Conservation (phyloP, 2,329 filamentous ascomycete species). For the Calonectria pseudoreteaudii region DNA sequence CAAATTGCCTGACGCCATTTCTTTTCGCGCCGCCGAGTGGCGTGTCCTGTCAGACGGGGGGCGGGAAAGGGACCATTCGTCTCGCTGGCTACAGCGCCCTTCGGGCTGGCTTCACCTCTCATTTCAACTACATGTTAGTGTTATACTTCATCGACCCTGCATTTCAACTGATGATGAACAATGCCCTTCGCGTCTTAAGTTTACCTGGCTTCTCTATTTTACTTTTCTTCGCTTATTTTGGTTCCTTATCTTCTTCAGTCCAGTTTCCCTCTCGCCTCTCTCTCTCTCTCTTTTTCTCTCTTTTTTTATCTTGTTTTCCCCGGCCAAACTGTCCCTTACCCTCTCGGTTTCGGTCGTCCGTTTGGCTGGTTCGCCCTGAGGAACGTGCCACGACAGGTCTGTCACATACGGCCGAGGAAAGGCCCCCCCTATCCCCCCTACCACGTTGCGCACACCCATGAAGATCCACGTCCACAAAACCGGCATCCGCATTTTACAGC, state of each 20-base stretch:
- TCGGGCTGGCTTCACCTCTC: not conserved
- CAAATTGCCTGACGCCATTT: slow-evolving; percentile 35
- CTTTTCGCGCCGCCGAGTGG: slow-evolving; percentile 30
- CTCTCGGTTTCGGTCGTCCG: slow-evolving; percentile 4
- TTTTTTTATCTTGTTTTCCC: not conserved
- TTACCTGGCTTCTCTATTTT: not conserved
- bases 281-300: too few relatives aligned
- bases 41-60: slow-evolving; percentile 32
- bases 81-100: slow-evolving; percentile 9
- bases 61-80: not conserved
- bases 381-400: slow-evolving; percentile 13
- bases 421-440: slow-evolving; percentile 5
- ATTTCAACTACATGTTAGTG: not conserved
- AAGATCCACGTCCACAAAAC: not conserved
- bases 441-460: not conserved
- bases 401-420: slow-evolving; percentile 14
- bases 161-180: not conserved
- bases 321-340: too few relatives aligned
- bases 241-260: not conserved
- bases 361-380: slow-evolving; percentile 5
- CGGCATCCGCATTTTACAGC: slow-evolving; percentile 3
- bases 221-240: too few relatives aligned
- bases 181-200: not conserved
- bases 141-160: not conserved
- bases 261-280: not conserved